phyloP scores from a whole-genome alignment of 2,329 filamentous ascomycete species.

The Verticillium alfalfae region DNA sequence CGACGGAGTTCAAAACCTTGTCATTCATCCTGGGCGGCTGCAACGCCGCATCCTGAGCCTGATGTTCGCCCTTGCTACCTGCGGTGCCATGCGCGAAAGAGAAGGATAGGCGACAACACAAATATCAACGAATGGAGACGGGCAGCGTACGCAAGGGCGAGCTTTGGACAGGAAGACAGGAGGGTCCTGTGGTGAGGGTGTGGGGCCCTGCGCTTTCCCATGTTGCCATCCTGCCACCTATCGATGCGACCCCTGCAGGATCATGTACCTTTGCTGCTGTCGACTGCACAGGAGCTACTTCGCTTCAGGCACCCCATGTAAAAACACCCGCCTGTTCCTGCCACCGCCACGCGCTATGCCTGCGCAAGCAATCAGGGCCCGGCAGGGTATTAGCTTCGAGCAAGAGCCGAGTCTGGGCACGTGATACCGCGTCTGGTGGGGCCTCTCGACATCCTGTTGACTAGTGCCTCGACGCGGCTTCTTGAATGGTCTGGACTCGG shows the following conservation, averaged over 20 bases:
- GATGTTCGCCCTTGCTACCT: background rate
- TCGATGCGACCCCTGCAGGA: background rate
- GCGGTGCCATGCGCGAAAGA: background rate
- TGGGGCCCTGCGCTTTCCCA: background rate
- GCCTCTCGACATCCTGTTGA: background rate
- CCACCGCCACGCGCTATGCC: conserved; percentile 1
- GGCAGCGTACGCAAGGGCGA: background rate
- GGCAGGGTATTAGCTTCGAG: background rate
- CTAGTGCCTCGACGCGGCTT: background rate
- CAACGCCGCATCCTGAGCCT: background rate
- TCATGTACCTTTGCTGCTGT: background rate
- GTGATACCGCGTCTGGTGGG: background rate
- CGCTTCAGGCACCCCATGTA: background rate
- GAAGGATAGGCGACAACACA: background rate
- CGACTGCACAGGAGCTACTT: background rate
- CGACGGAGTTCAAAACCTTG: background rate
- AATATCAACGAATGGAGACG: background rate
- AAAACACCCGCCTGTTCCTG: background rate
- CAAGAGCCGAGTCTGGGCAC: background rate
- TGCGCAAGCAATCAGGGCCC: background rate
- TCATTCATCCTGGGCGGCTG: background rate
- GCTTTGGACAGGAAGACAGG: background rate
- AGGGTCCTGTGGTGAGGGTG: background rate
- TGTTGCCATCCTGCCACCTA: background rate
- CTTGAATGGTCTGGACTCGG: background rate